Conservation (phyloP, 192 early-diverging fungal species). For the Backusella macrospora region DNA sequence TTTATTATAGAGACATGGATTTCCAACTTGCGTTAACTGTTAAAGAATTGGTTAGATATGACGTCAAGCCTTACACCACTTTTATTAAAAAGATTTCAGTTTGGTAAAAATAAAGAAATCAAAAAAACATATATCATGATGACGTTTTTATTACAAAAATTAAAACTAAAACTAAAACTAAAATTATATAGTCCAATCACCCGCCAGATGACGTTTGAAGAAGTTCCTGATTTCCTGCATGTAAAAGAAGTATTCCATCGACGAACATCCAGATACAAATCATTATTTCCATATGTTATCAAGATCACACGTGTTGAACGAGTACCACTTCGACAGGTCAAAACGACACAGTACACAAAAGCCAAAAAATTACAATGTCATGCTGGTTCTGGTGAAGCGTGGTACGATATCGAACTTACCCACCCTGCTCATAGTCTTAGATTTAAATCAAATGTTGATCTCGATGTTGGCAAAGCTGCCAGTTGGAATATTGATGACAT, state of each 20-base stretch:
- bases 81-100: slow-evolving; percentile 43
- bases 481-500: slow-evolving; percentile 38
- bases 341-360: neutral
- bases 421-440: neutral
- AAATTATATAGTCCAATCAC: neutral
- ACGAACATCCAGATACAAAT: slow-evolving; percentile 20
- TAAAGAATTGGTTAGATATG: slow-evolving; percentile 20
- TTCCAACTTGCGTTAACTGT: slow-evolving; percentile 32
- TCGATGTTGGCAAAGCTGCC: slow-evolving; percentile 20
- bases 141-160: neutral
- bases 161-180: neutral
- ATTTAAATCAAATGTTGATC: slow-evolving; percentile 31
- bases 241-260: slow-evolving; percentile 31
- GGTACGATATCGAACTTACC: slow-evolving; percentile 36
- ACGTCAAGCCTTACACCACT: slow-evolving; percentile 39
- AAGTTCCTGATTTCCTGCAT: slow-evolving; percentile 30
- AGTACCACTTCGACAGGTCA: neutral
- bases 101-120: slow-evolving; percentile 11
- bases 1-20: slow-evolving; percentile 32
- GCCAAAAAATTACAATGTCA: neutral
- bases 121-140: neutral
- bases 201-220: slow-evolving; percentile 33
- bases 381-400: slow-evolving; percentile 13
- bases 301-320: slow-evolving; percentile 31
- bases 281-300: slow-evolving; percentile 32